phyloP scores from a whole-genome alignment of 83 land plant species.

The Picea abies region DNA sequence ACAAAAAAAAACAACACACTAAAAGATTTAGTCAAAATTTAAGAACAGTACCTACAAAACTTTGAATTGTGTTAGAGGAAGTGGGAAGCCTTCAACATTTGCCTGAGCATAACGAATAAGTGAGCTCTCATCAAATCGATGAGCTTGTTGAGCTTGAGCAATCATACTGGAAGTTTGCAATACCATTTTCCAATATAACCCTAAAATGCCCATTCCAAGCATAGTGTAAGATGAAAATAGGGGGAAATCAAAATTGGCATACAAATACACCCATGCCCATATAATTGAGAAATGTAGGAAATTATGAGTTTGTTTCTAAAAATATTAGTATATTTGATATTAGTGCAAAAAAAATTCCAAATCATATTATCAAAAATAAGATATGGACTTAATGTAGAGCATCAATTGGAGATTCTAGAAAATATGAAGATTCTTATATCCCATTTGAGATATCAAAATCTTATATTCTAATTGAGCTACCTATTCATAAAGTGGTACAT shows the following conservation, averaged over 20 bases:
- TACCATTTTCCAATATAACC: conserved; percentile 1
- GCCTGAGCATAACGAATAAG: conserved; percentile 55
- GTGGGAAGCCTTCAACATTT: conserved; percentile 65
- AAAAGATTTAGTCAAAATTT: neutral
- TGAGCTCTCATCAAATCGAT: conserved; percentile 50
- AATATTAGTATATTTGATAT: neutral
- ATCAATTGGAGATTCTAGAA: neutral
- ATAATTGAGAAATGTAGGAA: neutral
- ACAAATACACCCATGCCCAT: neutral
- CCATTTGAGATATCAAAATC: neutral
- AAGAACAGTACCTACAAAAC: conserved; percentile 51
- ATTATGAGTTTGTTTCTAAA: neutral
- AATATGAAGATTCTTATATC: neutral
- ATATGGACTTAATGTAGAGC: neutral
- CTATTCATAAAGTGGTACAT: neutral
- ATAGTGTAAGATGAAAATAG: neutral
- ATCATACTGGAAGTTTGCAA: conserved; percentile 9
- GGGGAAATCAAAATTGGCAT: neutral
- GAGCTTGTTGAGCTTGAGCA: conserved; percentile 1
- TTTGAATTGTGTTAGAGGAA: conserved; percentile 35
- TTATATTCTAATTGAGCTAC: too few species aligned
- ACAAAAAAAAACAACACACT: neutral
- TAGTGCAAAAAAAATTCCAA: neutral
- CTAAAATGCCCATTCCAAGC: neutral
- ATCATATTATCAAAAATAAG: neutral